Evolutionary conservation across 2,329 filamentous ascomycete genomes (phyloP).

Genomic region (Dactylellina sp.): DNA sequence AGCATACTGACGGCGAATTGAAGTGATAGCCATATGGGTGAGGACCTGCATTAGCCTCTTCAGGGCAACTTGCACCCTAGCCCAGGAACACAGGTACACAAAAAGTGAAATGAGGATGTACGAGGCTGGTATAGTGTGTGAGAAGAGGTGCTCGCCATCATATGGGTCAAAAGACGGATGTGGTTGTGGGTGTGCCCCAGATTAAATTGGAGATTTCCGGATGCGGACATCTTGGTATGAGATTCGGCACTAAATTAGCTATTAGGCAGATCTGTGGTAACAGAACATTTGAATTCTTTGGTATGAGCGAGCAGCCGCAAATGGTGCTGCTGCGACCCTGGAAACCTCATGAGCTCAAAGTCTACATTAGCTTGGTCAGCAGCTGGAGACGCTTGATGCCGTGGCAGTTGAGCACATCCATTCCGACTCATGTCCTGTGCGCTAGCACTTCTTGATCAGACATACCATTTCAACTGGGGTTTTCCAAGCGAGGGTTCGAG

Average conservation of each 20-base stretch:
- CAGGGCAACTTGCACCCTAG: slow-evolving; percentile 21
- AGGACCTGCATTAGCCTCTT: slow-evolving; percentile 32
- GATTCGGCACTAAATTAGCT: too few relatives aligned
- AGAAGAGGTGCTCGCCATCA: slow-evolving; percentile 3
- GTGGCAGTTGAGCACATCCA: too few relatives aligned
- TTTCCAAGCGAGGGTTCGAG: too few relatives aligned
- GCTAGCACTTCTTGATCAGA: too few relatives aligned
- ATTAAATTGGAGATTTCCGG: slow-evolving; percentile 17
- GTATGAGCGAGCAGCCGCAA: too few relatives aligned
- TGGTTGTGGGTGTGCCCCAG: not conserved
- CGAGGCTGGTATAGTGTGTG: slow-evolving; percentile 17
- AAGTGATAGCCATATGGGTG: slow-evolving; percentile 18
- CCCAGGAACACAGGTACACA: slow-evolving; percentile 34
- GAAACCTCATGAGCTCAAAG: too few relatives aligned
- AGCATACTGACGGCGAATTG: slow-evolving; percentile 14
- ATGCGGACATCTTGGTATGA: slow-evolving; percentile 26
- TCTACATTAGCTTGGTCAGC: too few relatives aligned
- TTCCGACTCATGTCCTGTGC: too few relatives aligned
- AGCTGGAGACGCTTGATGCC: too few relatives aligned
- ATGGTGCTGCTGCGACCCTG: too few relatives aligned
- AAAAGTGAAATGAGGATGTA: not conserved
- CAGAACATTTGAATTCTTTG: too few relatives aligned
- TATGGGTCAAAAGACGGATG: slow-evolving; percentile 8
- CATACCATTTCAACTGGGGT: too few relatives aligned
- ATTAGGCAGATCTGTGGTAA: slow-evolving; percentile 7